Conservation (phyloP, 2,329 filamentous ascomycete genomes). For the Phialophora tarda region DNA sequence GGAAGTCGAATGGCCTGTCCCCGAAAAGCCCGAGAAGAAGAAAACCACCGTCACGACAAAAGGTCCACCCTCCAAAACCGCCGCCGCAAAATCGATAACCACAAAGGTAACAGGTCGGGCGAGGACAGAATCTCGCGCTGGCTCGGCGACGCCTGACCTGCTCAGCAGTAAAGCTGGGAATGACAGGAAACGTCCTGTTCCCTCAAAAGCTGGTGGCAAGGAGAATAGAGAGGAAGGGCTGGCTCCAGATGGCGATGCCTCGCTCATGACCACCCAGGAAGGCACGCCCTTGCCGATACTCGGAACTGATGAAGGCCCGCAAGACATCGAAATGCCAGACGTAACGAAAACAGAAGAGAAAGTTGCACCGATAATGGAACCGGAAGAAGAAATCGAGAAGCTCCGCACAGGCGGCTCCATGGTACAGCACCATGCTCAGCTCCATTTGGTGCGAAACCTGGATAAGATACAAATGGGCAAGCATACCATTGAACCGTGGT, state of each 20-base stretch:
- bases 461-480: conserved; percentile 92
- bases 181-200: conserved; percentile 52
- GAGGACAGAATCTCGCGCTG: conserved; percentile 58
- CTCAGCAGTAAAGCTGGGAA: conserved; percentile 55
- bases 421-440: conserved; percentile 98
- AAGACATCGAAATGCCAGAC: conserved; percentile 53
- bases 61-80: conserved; percentile 59
- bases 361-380: conserved; percentile 37
- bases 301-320: conserved; percentile 38
- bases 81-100: conserved; percentile 59
- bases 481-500: conserved; percentile 94
- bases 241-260: conserved; percentile 35
- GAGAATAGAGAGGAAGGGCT: conserved; percentile 59
- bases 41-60: conserved; percentile 68
- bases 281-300: conserved; percentile 47
- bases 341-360: conserved; percentile 47
- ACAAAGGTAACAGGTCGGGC: conserved; percentile 57
- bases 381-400: conserved; percentile 83
- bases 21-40: conserved; percentile 85
- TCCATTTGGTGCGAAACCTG: conserved; percentile 93
- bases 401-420: conserved; percentile 92
- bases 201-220: conserved; percentile 64
- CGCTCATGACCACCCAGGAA: conserved; percentile 44
- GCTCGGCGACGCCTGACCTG: conserved; percentile 62
- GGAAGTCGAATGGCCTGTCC: conserved; percentile 95